Conservation (phyloP, 805 yeast species). For the Spathaspora passalidarum region DNA sequence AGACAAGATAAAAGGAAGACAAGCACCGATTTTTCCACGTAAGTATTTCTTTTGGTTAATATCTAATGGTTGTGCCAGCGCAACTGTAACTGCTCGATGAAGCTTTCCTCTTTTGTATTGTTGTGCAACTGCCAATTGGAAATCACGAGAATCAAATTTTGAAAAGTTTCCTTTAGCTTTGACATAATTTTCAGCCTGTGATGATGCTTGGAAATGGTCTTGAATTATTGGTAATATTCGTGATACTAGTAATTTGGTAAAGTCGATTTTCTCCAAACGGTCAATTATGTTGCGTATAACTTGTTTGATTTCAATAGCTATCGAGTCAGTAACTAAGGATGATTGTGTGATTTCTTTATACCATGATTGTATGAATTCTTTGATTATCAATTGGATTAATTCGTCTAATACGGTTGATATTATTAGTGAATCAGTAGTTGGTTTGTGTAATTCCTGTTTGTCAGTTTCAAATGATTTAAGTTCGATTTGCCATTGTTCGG, state of each 20-base stretch:
- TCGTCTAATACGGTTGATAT: slow-evolving; percentile 53
- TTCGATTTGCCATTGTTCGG: slow-evolving; percentile 13
- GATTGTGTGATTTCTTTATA: slow-evolving; percentile 41
- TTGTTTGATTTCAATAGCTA: slow-evolving; percentile 42
- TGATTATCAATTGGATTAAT: slow-evolving; percentile 45
- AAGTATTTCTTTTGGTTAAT: slow-evolving; percentile 51
- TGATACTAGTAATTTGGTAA: slow-evolving; percentile 55
- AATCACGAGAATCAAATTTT: slow-evolving; percentile 25
- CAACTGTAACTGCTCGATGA: slow-evolving; percentile 52
- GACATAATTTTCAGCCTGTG: slow-evolving; percentile 38
- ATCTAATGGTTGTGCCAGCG: slow-evolving; percentile 1
- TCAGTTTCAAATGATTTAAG: slow-evolving; percentile 20
- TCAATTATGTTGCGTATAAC: slow-evolving; percentile 41
- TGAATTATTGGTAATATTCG: slow-evolving; percentile 63
- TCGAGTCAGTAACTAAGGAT: slow-evolving; percentile 30
- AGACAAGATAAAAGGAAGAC: slow-evolving; percentile 53
- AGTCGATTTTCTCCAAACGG: slow-evolving; percentile 46
- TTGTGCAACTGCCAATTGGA: slow-evolving; percentile 39
- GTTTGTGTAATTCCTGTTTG: slow-evolving; percentile 17
- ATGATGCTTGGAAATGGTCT: slow-evolving; percentile 56
- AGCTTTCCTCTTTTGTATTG: slow-evolving; percentile 50
- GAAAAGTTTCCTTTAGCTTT: slow-evolving; percentile 17
- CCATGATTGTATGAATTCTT: slow-evolving; percentile 61
- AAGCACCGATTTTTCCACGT: slow-evolving; percentile 33
- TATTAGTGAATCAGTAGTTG: slow-evolving; percentile 46